Conservation (phyloP, 2,329 filamentous ascomycete genomes). For the Penicillium thymicola region DNA sequence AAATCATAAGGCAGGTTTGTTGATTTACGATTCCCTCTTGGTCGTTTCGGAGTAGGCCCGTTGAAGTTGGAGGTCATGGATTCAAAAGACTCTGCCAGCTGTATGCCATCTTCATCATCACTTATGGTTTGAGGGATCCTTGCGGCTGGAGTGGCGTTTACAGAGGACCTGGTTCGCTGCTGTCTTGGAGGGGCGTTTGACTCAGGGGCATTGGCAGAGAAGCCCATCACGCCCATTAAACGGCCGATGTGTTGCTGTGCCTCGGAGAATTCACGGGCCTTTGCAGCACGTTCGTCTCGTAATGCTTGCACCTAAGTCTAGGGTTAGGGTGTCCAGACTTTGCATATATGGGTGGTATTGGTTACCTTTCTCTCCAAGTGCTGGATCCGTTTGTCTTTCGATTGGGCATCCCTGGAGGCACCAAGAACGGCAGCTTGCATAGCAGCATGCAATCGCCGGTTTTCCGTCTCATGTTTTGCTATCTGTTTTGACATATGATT, state of each 20-base stretch:
- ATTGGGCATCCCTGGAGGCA: conserved; percentile 28
- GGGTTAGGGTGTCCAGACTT: not conserved
- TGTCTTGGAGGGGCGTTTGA: conserved; percentile 16
- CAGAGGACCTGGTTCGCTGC: conserved; percentile 13
- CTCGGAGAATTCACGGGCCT: conserved; percentile 40
- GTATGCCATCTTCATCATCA: conserved; percentile 17
- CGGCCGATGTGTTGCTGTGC: conserved; percentile 40
- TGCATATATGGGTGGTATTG: not conserved
- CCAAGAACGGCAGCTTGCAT: conserved; percentile 27
- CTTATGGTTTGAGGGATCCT: conserved; percentile 15
- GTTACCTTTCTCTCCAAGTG: conserved; percentile 35
- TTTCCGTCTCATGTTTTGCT: conserved; percentile 25
- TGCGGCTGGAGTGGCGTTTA: conserved; percentile 9
- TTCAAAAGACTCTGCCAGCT: conserved; percentile 23
- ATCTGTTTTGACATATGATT: conserved; percentile 15
- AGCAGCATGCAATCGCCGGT: conserved; percentile 21
- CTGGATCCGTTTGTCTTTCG: conserved; percentile 31
- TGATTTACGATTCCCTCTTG: conserved; percentile 23
- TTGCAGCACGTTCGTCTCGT: conserved; percentile 35
- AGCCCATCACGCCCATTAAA: conserved; percentile 40
- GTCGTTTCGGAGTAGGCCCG: conserved; percentile 29
- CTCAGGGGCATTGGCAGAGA: conserved; percentile 24
- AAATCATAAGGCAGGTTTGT: not conserved
- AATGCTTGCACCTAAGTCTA: conserved; percentile 32
- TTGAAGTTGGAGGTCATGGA: conserved; percentile 15